Evolutionary conservation across 2,329 filamentous ascomycete species (phyloP).

Genomic region (Fusarium newnesense): DNA sequence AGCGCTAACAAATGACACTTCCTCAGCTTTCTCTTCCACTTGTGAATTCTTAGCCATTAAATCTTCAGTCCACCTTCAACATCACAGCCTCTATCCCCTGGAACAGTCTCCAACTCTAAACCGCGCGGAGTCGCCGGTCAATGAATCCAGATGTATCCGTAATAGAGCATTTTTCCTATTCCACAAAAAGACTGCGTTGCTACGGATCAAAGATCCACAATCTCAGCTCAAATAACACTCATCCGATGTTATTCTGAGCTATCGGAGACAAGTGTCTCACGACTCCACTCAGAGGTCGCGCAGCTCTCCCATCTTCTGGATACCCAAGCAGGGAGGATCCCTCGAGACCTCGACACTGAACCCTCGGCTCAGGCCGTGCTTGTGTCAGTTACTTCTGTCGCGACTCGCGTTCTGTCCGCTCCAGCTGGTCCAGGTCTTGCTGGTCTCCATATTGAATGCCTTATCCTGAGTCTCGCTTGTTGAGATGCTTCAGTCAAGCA

Average conservation of each 20-base stretch:
- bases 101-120: background rate
- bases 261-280: conserved; percentile 43
- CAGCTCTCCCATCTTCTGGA: conserved; percentile 21
- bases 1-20: background rate
- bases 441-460: conserved; percentile 19
- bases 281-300: conserved; percentile 31
- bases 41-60: conserved; percentile 9
- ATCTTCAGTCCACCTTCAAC: background rate
- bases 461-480: conserved; percentile 5
- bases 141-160: background rate
- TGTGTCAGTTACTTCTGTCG: conserved; percentile 11
- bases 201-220: conserved; percentile 21
- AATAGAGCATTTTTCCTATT: conserved; percentile 6
- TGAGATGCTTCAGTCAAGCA: conserved; percentile 10
- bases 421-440: conserved; percentile 17
- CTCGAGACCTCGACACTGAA: conserved; percentile 12
- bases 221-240: conserved; percentile 22
- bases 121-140: conserved; percentile 14
- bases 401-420: conserved; percentile 13
- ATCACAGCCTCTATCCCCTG: background rate
- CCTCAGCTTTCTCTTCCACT: background rate
- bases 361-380: conserved; percentile 9
- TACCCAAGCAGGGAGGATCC: conserved; percentile 36
- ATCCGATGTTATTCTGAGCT: conserved; percentile 28
- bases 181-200: conserved; percentile 30